Base-by-base conservation (phyloP, 2,329 filamentous ascomycete genomes). In the Colletotrichum agaves region DNA sequence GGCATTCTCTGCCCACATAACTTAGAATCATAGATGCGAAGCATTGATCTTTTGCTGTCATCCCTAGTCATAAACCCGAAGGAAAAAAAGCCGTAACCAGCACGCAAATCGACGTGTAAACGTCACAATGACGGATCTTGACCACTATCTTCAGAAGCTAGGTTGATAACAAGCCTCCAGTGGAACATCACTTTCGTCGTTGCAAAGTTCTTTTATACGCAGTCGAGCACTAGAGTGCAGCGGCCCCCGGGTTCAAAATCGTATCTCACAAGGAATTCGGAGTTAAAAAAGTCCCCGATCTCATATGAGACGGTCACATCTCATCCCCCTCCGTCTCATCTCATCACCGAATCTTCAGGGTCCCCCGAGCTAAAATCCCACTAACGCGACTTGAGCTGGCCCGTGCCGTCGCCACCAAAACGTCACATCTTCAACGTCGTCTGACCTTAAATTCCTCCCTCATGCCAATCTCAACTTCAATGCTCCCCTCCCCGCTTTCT, bases 331-430 rank as follows among this genome's bases (percentile, higher is more conserved):
- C n/a, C 23, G 15, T 31, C 21, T 23, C 15, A 10, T 49, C 21
- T 49, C 46, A 13, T 23, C 46, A 23, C 46, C 27, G 27, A 50
- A 17, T 50, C 8, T 50, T 0, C 47, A 13, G 15, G 27, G n/a
- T 50, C 31, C 47, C 27, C 27, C n/a, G n/a, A 15, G 6, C 15
- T 52, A 31, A 31, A 27, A 52, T 17, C 33, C 23, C 8, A 35
- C 33, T 41, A 50, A 27, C 57, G 44, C 35, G n/a, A 23, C 31
- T 31, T 19, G 35, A 43, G 37, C 2, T 61, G 58, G 58, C 19
- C 46, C 58, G 58, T 61, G 58, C 58, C 47, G 47, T 61, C 13
- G 58, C 58, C 58, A 52, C 58, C 46, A 0, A 0, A 33, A 52
- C 46, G 35, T 43, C 46, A 50, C 44, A 27, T 27, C 27, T 27